Evolutionary conservation across 495 filamentous ascomycete species (phyloP).

Genomic region (Opeltia flavorubescens): DNA sequence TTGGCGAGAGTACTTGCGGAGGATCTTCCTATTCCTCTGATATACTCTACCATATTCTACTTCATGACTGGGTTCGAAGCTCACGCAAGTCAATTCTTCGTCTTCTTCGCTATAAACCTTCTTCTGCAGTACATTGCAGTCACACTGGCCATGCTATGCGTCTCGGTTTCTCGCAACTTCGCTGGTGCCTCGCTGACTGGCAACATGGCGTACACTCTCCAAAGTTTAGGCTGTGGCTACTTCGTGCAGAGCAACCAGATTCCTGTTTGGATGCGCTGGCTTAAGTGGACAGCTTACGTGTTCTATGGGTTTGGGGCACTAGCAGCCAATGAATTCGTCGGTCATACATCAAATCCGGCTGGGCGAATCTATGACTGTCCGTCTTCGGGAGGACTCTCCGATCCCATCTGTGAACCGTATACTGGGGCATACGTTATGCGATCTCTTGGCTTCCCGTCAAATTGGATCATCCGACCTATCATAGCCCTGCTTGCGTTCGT

Average conservation of each 20-base stretch:
- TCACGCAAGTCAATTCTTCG: slow-evolving; percentile 46
- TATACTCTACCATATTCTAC: slow-evolving; percentile 56
- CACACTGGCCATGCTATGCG: slow-evolving; percentile 43
- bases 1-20: slow-evolving; percentile 50
- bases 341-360: slow-evolving; percentile 20
- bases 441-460: slow-evolving; percentile 43
- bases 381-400: slow-evolving; percentile 33
- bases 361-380: slow-evolving; percentile 56
- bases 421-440: slow-evolving; percentile 53
- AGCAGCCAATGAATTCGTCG: slow-evolving; percentile 53
- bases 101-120: slow-evolving; percentile 48
- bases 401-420: slow-evolving; percentile 50
- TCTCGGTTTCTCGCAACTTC: slow-evolving; percentile 47
- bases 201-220: slow-evolving; percentile 56
- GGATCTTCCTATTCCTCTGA: slow-evolving; percentile 52
- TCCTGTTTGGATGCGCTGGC: slow-evolving; percentile 59
- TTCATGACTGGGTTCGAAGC: slow-evolving; percentile 61
- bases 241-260: slow-evolving; percentile 59
- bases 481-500: slow-evolving; percentile 42
- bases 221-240: slow-evolving; percentile 54
- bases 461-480: slow-evolving; percentile 52
- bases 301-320: slow-evolving; percentile 58
- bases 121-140: slow-evolving; percentile 53
- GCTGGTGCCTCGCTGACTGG: slow-evolving; percentile 46
- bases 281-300: slow-evolving; percentile 42